These are phyloP conservation scores for Tetrastigma voinierianum DNA, from an alignment of 164 flowering plant species.

Conservation along the genomic window DNA sequence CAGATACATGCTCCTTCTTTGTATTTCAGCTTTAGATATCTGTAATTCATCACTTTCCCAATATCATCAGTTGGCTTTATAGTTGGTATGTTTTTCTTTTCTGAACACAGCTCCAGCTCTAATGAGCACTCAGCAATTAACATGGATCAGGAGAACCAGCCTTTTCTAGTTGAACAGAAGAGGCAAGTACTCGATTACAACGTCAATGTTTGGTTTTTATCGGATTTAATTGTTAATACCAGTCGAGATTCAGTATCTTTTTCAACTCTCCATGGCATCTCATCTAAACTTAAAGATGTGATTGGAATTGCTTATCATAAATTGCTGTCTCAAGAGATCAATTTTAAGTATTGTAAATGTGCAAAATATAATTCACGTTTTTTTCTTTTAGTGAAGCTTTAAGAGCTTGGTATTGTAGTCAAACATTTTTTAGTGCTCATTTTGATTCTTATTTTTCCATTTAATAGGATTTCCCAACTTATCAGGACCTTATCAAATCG, in stretches of 20 bases:
- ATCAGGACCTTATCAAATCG: no score
- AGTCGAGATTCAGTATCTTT: background rate
- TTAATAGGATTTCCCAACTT: background rate
- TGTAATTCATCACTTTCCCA: background rate
- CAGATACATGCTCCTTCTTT: slow-evolving; percentile 7
- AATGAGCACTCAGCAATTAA: slow-evolving; percentile 24
- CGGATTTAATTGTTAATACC: background rate
- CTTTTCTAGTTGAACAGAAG: slow-evolving; percentile 48
- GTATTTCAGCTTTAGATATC: no score
- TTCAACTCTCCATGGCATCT: background rate
- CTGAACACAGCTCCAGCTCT: slow-evolving; percentile 32
- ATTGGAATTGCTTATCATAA: background rate
- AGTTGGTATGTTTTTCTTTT: slow-evolving; percentile 4
- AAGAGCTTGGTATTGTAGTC: background rate
- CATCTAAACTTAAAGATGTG: background rate
- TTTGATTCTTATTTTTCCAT: background rate
- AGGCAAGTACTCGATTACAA: slow-evolving; percentile 26
- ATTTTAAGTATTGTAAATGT: background rate
- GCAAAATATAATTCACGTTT: background rate
- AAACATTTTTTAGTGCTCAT: background rate
- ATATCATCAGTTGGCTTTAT: background rate
- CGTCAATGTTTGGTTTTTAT: no score
- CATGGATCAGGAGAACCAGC: slow-evolving; percentile 36
- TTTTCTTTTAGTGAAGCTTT: background rate
- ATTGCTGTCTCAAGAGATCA: background rate